Evolutionary conservation across 164 flowering plant genomes (phyloP), one percentile per base, ranked within the genome.

Genomic region (Chimonanthus praecox): DNA sequence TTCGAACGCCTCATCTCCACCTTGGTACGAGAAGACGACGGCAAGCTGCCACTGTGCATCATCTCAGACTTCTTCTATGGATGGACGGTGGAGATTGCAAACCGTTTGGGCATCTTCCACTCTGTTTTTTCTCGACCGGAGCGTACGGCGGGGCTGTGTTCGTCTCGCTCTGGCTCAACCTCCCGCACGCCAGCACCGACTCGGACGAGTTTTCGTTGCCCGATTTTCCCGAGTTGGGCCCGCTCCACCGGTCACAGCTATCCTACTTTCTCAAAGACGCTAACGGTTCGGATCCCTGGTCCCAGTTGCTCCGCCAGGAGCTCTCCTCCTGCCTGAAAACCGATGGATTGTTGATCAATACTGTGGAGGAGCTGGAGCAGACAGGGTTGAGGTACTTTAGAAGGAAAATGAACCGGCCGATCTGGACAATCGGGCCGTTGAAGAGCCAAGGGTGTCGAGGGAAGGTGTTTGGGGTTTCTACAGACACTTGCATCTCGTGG

Each of bases 331-430:
- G 61, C 8, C 11, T 69, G 10, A 3, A 15, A 3, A 43, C 73
- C 1, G 64, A 50, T 21, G 76, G 65, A 20, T 7, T 73, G 2
- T 47, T 77, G 65, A 62, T 84, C 61, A 90, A 90, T 76, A 83
- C 90, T 0, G 82, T 85, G 48, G 88, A 81, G 71, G 87, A 79
- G 71, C 45, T 90, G 5, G 94, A 90, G 49, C 16, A 45, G 49
- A 20, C 67, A 0, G 92, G 90, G 4, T 20, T 86, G 72, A 2
- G 0, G 3, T 85, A 84, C 49, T 84, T 90, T 44, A 33, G 73
- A 2, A 61, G 78, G 5, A 82, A 76, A n/a, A 47, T 84, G 0
- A 68, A 75, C 1, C 46, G 46, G 2, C 81, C 84, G 0, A 83
- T 79, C 13, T 85, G 83, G 86, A 20, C 85, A 6, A 68, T 90